Evolutionary conservation across 2,329 filamentous ascomycete species (phyloP).

Genomic region (Verticillium klebahnii): DNA sequence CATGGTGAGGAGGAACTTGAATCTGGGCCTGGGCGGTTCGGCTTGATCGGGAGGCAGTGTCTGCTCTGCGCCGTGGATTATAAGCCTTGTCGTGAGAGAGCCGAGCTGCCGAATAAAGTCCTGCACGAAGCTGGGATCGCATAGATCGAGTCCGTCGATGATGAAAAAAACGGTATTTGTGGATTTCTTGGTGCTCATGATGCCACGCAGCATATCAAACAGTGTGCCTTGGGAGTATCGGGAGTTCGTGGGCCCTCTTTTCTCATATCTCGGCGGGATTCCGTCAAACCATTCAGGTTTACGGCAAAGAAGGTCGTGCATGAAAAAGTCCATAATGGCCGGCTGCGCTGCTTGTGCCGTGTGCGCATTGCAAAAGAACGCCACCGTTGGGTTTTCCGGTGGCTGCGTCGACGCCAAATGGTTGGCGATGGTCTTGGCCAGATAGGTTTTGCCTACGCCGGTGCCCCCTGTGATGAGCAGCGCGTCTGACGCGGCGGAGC

Average conservation of each 20-base stretch:
- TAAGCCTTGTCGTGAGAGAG: background rate
- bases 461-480: slow-evolving; percentile 11
- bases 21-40: background rate
- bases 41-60: background rate
- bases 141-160: slow-evolving; percentile 17
- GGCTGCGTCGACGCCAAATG: slow-evolving; percentile 9
- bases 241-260: slow-evolving; percentile 2
- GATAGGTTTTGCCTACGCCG: slow-evolving; percentile 16
- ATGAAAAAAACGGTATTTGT: slow-evolving; percentile 13
- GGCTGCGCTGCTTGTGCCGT: slow-evolving; percentile 8
- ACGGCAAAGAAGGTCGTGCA: slow-evolving; percentile 11
- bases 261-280: slow-evolving; percentile 7
- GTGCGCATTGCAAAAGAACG: slow-evolving; percentile 15
- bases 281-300: slow-evolving; percentile 12
- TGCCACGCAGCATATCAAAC: slow-evolving; percentile 13
- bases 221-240: slow-evolving; percentile 8
- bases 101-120: slow-evolving; percentile 7
- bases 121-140: slow-evolving; percentile 3
- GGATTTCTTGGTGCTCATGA: slow-evolving; percentile 2
- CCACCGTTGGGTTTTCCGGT: slow-evolving; percentile 10
- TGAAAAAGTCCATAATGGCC: slow-evolving; percentile 15
- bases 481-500: slow-evolving; percentile 5
- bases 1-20: slow-evolving; percentile 11
- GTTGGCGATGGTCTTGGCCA: slow-evolving; percentile 14
- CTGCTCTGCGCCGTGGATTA: background rate